Conservation (phyloP, 2,329 filamentous ascomycete species). For the Trichoderma afroharzianum region DNA sequence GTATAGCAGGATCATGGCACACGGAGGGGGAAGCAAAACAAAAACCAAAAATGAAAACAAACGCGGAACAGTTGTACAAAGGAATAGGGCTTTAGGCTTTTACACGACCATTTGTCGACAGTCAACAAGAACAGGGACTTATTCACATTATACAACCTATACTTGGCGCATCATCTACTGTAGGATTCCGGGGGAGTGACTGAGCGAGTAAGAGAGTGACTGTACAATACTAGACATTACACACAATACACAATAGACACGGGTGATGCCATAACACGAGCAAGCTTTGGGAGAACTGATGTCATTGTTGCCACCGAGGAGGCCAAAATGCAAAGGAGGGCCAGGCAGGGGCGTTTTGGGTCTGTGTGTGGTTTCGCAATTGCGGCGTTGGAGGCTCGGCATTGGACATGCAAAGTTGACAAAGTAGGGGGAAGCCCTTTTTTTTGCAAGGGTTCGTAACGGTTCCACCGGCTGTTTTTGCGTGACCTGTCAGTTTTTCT, state of each 20-base stretch:
- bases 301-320: slow-evolving; percentile 8
- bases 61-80: neutral
- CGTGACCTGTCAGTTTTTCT: neutral
- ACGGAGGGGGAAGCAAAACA: neutral
- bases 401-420: neutral
- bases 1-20: neutral
- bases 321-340: neutral
- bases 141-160: neutral
- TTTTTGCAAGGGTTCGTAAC: neutral
- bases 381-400: neutral
- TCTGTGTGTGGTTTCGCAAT: neutral
- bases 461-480: neutral
- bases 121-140: slow-evolving; percentile 3
- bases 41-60: slow-evolving; percentile 9
- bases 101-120: neutral
- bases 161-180: neutral
- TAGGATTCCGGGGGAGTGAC: neutral
- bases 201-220: neutral
- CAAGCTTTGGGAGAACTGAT: neutral
- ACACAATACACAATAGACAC: neutral
- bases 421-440: neutral
- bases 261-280: neutral
- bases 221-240: neutral
- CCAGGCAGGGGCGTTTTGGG: neutral
- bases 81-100: neutral